Evolutionary conservation across 129 eudicot genomes (phyloP), one percentile per base, ranked within the genome.

Genomic region (Tagetes patula): DNA sequence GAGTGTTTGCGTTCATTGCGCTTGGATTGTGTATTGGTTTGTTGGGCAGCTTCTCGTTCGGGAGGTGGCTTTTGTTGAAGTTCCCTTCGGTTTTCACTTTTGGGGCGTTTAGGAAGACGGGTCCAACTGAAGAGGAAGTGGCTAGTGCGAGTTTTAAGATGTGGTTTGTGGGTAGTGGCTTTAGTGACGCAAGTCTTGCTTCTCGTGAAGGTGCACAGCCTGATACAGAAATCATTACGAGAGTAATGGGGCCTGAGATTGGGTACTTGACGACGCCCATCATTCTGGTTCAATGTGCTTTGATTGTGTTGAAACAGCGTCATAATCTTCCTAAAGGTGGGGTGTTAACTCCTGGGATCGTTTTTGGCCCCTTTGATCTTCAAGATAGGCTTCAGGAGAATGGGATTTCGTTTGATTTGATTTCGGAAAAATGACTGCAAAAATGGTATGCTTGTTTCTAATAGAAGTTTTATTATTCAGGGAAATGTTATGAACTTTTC

Each of bases 111-210:
- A 88, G 83, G 83, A 94, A 94, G 79, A 62, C 78, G 34, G 99
- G 99, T 58, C 99, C 99, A 13, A 87, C 91, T 6, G 99, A 88
- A 55, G 99, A 88, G 34, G 87, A 94, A 83, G 99, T 90, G 73
- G 86, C 79, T 1, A 90, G 89, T 83, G 99, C 97, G 32, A 71
- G 86, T 61, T 90, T 94, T 67, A 94, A 88, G 79, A 94, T 94
- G 99, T 94, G 97, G 96, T 90, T 94, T 60, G 85, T 94, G 32
- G 99, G 97, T n/a, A 86, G 65, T 3, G 97, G 99, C 10, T 94
- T 71, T 72, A 84, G 90, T 31, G 96, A 90, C 42, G 63, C 65
- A 12, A 86, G 62, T 63, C 75, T 70, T 30, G 87, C 80, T 39
- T 76, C 92, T n/a, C 74, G 65, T 56, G 81, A 75, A 56, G 80